Percentiles rank a stretch among this genome's conserved stretches.
phyloP scores from a whole-genome alignment of 2,329 filamentous ascomycete species.

The Nothomitra cinnamomea region DNA sequence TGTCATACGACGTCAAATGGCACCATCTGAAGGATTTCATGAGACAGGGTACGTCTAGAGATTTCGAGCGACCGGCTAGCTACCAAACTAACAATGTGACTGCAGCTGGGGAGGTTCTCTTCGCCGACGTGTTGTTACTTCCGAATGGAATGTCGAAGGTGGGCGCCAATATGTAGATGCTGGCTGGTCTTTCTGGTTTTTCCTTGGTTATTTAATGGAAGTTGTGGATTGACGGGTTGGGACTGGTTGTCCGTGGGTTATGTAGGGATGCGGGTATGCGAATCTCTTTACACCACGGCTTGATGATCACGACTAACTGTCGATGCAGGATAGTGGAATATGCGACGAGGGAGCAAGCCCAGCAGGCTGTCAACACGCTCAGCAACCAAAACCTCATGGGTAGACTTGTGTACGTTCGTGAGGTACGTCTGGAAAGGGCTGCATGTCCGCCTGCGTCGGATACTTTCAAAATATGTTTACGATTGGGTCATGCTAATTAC shows the following conservation, averaged over 20 bases:
- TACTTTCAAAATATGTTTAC: not conserved
- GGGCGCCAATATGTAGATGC: slow-evolving; percentile 78
- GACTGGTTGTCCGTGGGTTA: slow-evolving; percentile 65
- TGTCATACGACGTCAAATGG: slow-evolving; percentile 99
- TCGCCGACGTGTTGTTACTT: slow-evolving; percentile 97
- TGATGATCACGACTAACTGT: not conserved
- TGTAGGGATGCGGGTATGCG: slow-evolving; percentile 99
- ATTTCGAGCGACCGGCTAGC: not conserved
- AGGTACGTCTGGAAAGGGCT: slow-evolving; percentile 38
- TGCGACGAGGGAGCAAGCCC: slow-evolving; percentile 96
- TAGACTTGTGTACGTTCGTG: slow-evolving; percentile 92
- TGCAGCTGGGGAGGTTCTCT: slow-evolving; percentile 94
- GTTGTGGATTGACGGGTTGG: slow-evolving; percentile 97
- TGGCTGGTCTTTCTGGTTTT: slow-evolving; percentile 63
- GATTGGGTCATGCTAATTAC: slow-evolving; percentile 8
- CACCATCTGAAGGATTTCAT: slow-evolving; percentile 99
- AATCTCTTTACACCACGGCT: slow-evolving; percentile 2
- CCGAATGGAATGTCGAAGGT: slow-evolving; percentile 99
- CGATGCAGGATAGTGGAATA: slow-evolving; percentile 92
- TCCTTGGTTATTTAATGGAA: slow-evolving; percentile 57
- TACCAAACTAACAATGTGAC: slow-evolving; percentile 19
- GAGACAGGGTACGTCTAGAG: slow-evolving; percentile 65
- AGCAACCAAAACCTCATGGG: slow-evolving; percentile 99
- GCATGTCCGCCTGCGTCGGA: not conserved
- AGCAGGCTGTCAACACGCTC: slow-evolving; percentile 89